These are phyloP conservation scores for Alternaria sp. DNA, from an alignment of 2,329 filamentous ascomycete species.

Conservation along the genomic window DNA sequence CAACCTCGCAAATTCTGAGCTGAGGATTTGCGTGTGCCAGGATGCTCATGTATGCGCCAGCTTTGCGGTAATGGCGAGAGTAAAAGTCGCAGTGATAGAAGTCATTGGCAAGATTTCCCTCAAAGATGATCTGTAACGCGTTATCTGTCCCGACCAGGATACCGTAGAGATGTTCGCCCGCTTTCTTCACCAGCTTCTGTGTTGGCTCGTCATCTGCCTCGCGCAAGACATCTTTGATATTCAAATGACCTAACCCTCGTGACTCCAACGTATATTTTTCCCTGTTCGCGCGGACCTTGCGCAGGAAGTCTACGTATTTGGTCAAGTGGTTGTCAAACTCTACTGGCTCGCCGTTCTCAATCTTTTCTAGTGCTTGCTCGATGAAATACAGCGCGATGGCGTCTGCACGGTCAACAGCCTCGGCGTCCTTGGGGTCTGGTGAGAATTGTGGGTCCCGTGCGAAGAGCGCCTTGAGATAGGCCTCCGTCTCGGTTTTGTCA, in stretches of 20 bases:
- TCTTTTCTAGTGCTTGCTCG: conserved; percentile 15
- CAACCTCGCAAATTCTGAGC: conserved; percentile 21
- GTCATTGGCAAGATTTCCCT: conserved; percentile 14
- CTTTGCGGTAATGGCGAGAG: conserved; percentile 11
- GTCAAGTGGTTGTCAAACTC: conserved; percentile 15
- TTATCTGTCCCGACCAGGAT: conserved; percentile 9
- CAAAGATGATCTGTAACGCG: conserved; percentile 16
- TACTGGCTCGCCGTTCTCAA: conserved; percentile 11
- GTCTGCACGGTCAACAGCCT: conserved; percentile 15
- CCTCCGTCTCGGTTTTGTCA: conserved; percentile 6
- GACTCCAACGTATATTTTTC: conserved; percentile 14
- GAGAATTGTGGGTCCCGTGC: conserved; percentile 13
- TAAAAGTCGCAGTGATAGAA: conserved; percentile 14
- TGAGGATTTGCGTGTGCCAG: conserved; percentile 12
- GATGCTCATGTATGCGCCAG: conserved; percentile 11
- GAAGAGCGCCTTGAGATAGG: conserved; percentile 12
- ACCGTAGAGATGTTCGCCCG: conserved; percentile 14
- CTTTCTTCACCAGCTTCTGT: conserved; percentile 17
- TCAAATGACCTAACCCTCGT: conserved; percentile 9
- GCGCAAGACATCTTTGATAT: conserved; percentile 16
- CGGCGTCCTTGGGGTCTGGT: conserved; percentile 13
- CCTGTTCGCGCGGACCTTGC: conserved; percentile 17
- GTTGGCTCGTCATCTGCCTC: conserved; percentile 15
- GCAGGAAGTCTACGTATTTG: conserved; percentile 16
- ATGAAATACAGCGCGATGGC: conserved; percentile 16